Evolutionary conservation across 2,329 filamentous ascomycete genomes (phyloP), one percentile per base, ranked within the genome.

Genomic region (Cercospora zeae-maydis): DNA sequence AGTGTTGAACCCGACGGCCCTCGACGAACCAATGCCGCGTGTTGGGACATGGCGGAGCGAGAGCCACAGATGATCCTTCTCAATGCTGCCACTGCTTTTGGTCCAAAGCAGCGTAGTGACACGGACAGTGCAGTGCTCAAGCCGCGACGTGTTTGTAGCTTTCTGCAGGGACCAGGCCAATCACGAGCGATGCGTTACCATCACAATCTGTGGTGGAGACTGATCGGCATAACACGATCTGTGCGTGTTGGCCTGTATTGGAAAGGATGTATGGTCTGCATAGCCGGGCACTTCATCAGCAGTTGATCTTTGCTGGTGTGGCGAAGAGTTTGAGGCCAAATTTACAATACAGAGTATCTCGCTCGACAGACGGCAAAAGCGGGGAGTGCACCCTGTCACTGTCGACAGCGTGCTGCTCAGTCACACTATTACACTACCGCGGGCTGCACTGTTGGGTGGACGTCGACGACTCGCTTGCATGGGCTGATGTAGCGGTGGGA

Each of bases 101-200:
- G 30, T 49, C 14, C n/a, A 58, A 34, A 36, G 37, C n/a, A 49
- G 33, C 24, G 30, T 31, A 27, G 56, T 58, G 56, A 34, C 56
- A 58, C 30, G 19, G 14, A 42, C 56, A 47, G 39, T 16, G 24
- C 37, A 53, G 49, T 58, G 34, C 54, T 45, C 54, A 31, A 45
- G 34, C 21, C 37, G 45, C 33, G 42, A 24, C 51, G 37, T 42
- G 24, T 16, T 16, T 37, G 30, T 33, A 37, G 45, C 27, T 21
- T 52, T 21, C 57, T 52, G 31, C 45, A 36, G 57, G 45, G 42
- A 47, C 31, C 45, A 59, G 49, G 34, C 57, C 57, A 53, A 42
- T 52, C 45, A 59, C 21, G 19, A 30, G 31, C 19, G 21, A 21
- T 52, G 45, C 13, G 49, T 59, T 52, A 52, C 37, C 36, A 51